Base-by-base conservation (phyloP, 2,329 filamentous ascomycete species). In the Didymella pinodella region DNA sequence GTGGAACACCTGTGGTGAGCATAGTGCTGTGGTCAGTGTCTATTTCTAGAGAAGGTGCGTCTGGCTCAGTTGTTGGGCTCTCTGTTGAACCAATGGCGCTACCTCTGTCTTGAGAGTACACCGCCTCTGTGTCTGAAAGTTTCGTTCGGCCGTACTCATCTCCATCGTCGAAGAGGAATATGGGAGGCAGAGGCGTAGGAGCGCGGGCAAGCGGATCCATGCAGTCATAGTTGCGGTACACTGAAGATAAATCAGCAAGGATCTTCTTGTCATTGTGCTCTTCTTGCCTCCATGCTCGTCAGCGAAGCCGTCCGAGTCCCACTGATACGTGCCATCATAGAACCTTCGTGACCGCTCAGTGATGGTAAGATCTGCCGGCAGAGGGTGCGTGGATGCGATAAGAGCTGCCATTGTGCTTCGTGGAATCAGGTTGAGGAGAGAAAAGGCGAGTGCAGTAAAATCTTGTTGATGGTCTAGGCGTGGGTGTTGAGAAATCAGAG, bases 251-350 rank as follows among this genome's bases (percentile, higher is more conserved):
- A 3, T 47, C 40, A 59, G 50, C 12, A 16, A 18, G 38, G 12
- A 5, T 2, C 7, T 3, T 12, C 14, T 22, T 5, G 14, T 2
- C 40, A 7, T 4, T 20, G 12, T 18, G n/a, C 10, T 2, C 12
- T 7, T 40, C 64, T 55, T 64, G 67, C 71, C 61, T 32, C 66
- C 70, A 5, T 47, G 26, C 3, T 71, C 68, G 29, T 75, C 71
- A 26, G 62, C 64, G 38, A 72, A 75, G 26, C 73, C 72, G 22
- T 69, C 47, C 0, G 58, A 48, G 48, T 66, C 47, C 67, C 68
- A 69, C 22, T 38, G 54, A 32, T 69, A 72, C 6, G 66, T 71
- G 26, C 71, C 71, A 25, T 74, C 58, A 51, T 74, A 75, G 64
- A 75, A 75, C 26, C 67, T 68, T 7, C 51, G 59, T 5, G 72